These are phyloP conservation scores for Candida sojae DNA, from an alignment of 1,139 yeast species.

Conservation along the genomic window DNA sequence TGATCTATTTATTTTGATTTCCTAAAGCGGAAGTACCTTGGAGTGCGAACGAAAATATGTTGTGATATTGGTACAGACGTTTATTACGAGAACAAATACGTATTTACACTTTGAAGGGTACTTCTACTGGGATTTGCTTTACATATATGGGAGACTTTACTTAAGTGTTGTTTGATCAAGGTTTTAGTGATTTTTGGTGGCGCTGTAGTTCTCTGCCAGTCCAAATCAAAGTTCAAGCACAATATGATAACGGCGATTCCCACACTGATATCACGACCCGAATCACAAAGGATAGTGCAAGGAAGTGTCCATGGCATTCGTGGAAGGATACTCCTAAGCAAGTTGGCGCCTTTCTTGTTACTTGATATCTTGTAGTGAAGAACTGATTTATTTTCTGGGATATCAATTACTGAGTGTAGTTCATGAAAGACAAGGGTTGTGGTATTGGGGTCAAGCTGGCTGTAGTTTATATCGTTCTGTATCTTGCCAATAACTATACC, in stretches of 20 bases:
- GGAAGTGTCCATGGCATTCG: slow-evolving; percentile 18
- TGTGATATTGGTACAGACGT: not conserved
- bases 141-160: slow-evolving; percentile 43
- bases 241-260: slow-evolving; percentile 59
- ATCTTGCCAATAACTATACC: slow-evolving; percentile 34
- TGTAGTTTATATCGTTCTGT: slow-evolving; percentile 16
- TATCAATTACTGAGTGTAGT: slow-evolving; percentile 17
- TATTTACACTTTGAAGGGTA: slow-evolving; percentile 67
- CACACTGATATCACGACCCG: slow-evolving; percentile 66
- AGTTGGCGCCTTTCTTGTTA: slow-evolving; percentile 66
- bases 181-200: slow-evolving; percentile 45
- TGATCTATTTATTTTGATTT: slow-evolving; percentile 4
- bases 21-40: slow-evolving; percentile 3
- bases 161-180: slow-evolving; percentile 57
- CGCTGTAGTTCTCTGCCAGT: slow-evolving; percentile 31
- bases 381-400: slow-evolving; percentile 19
- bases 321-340: slow-evolving; percentile 47
- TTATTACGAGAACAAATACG: slow-evolving; percentile 25
- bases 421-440: slow-evolving; percentile 28
- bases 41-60: not conserved
- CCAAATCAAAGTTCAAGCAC: slow-evolving; percentile 44
- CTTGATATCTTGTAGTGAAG: slow-evolving; percentile 32
- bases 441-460: slow-evolving; percentile 14
- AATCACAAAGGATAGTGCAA: slow-evolving; percentile 56
- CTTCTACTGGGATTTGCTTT: slow-evolving; percentile 76